phyloP scores from a whole-genome alignment of 2,329 filamentous ascomycete genomes.

The Alternaria triticimaculans region DNA sequence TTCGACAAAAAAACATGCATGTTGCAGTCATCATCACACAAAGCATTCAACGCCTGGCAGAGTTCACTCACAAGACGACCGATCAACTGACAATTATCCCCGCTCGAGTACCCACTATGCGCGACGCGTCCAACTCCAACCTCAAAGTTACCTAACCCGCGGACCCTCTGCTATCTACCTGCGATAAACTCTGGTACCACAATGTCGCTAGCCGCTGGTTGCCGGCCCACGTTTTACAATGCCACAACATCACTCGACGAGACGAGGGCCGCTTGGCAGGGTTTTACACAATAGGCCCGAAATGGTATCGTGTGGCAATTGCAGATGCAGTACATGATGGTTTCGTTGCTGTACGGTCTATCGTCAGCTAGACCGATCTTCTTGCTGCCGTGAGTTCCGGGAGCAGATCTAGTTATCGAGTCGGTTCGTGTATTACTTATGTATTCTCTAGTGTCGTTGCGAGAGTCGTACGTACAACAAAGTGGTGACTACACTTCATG shows the following conservation, averaged over 20 bases:
- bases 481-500: not conserved
- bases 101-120: not conserved
- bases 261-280: not conserved
- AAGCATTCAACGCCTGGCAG: not conserved
- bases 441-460: not conserved
- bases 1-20: not conserved
- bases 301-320: not conserved
- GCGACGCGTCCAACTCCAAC: not conserved
- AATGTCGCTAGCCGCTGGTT: slow-evolving; percentile 4
- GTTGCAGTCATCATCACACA: not conserved
- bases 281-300: slow-evolving; percentile 2
- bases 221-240: slow-evolving; percentile 9
- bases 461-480: not conserved
- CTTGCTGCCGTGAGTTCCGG: not conserved
- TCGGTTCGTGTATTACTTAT: not conserved
- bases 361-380: not conserved
- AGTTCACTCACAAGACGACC: not conserved
- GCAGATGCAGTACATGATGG: not conserved
- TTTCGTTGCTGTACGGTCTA: not conserved
- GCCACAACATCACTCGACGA: slow-evolving; percentile 9
- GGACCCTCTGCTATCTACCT: slow-evolving; percentile 1
- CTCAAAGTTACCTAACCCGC: slow-evolving; percentile 9
- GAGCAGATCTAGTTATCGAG: not conserved
- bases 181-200: slow-evolving; percentile 1
- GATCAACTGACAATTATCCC: not conserved